Percentiles rank a stretch among this genome's conserved stretches.
phyloP scores from a whole-genome alignment of 2,329 filamentous ascomycete species.

The Beauveria medogensis region DNA sequence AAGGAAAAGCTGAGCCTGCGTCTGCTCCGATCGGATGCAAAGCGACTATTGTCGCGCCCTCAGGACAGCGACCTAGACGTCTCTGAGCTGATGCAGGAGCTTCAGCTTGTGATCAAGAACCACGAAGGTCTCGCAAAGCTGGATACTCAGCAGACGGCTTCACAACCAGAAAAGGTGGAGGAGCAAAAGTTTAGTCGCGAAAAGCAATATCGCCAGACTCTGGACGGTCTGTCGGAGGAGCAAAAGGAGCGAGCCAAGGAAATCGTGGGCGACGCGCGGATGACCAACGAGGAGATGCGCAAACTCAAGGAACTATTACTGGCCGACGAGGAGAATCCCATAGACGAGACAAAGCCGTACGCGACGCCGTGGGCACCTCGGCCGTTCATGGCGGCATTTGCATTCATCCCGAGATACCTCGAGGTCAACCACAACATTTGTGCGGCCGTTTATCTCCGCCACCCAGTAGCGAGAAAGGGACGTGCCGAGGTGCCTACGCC shows the following conservation, averaged over 20 bases:
- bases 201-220: constrained; percentile 26
- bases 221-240: constrained; percentile 25
- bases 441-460: constrained; percentile 86
- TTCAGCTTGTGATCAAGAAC: constrained; percentile 26
- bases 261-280: constrained; percentile 24
- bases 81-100: constrained; percentile 23
- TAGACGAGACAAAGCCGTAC: constrained; percentile 74
- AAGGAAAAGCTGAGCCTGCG: constrained; percentile 71
- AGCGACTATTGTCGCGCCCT: constrained; percentile 46
- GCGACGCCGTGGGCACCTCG: constrained; percentile 83
- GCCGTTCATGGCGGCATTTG: constrained; percentile 82
- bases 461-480: constrained; percentile 82
- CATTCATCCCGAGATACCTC: constrained; percentile 88
- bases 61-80: constrained; percentile 22
- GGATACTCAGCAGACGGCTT: constrained; percentile 12
- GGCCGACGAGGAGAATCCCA: constrained; percentile 64
- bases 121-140: constrained; percentile 23
- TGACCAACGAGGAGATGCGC: constrained; percentile 42
- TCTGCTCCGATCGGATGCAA: constrained; percentile 58
- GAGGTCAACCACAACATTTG: constrained; percentile 98
- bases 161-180: not conserved
- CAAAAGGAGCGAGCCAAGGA: constrained; percentile 25
- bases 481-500: constrained; percentile 78
- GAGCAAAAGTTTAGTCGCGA: constrained; percentile 19
- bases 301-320: constrained; percentile 50